Base-by-base conservation (phyloP, 495 filamentous ascomycete genomes). In the Pseudotulostoma volvatum region DNA sequence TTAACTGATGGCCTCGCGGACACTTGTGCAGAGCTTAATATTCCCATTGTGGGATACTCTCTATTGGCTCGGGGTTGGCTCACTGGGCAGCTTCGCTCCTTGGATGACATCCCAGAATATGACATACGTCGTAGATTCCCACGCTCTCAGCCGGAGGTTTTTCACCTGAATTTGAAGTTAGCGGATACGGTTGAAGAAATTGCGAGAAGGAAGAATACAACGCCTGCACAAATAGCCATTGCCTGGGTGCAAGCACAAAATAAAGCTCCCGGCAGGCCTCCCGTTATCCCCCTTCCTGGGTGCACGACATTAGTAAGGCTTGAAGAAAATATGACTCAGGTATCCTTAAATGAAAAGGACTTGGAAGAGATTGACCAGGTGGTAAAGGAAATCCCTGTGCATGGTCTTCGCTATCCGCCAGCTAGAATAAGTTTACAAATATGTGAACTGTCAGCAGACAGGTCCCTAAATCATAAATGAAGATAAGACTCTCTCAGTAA, bases 251-350 rank as follows among this genome's bases (percentile, higher is more conserved):
- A 73, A 36, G n/a, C n/a, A n/a, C n/a, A n/a, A n/a, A 53, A 60
- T 28, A 39, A 9, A 7, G 21, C 20, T 11, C 51, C 68, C 21
- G 16, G 69, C 3, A 61, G 68, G 43, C 66, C 71, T 2, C 53
- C 57, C 3, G 74, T 85, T 47, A 73, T 87, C 30, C 82, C 82
- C 1, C 84, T 90, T 40, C 80, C 79, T 0, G 81, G 83, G 2
- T 68, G 77, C 9, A 75, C 68, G 20, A 64, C 57, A 1, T 57
- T 41, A 2, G 54, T 38, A 3, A 54, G 68, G 3, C 59, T 75
- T 1, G 34, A 47, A 14, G 73, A 77, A 56, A 78, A 77, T 50
- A 38, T 49, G 3, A 52, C 43, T 11, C 18, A 53, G 7, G 55
- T 75, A 0, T 53, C 63, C 0, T 42, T 76, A 18, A 57, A 51